A percentile compares a stretch with the other conserved stretches of the same genome.
These are phyloP conservation scores for Gossypium ekmanianum DNA, from an alignment of 345 rosid genomes.

Conservation along the genomic window DNA sequence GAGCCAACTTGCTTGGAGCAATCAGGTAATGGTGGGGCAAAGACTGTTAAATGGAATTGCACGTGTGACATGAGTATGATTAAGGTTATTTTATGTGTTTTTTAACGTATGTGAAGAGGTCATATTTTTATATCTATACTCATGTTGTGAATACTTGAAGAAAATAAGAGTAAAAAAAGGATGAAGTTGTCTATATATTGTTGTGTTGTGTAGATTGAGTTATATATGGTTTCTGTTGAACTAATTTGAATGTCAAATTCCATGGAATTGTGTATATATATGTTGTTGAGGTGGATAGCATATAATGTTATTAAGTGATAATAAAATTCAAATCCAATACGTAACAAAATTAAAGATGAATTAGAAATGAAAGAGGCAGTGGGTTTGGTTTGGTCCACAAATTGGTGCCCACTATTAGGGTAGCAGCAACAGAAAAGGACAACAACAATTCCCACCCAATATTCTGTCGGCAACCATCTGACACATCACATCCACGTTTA, in stretches of 20 bases:
- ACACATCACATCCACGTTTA: too few relatives aligned
- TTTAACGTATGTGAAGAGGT: not conserved
- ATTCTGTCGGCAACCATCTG: too few relatives aligned
- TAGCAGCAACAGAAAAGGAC: too few relatives aligned
- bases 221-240: not conserved
- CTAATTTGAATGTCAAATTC: not conserved
- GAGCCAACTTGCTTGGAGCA: constrained; percentile 78
- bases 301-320: not conserved
- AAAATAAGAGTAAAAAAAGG: too few relatives aligned
- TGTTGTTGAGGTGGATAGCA: not conserved
- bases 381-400: too few relatives aligned
- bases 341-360: not conserved
- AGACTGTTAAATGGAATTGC: not conserved
- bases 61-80: too few relatives aligned
- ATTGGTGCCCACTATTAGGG: too few relatives aligned
- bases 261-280: not conserved
- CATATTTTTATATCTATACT: not conserved
- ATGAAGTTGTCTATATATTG: too few relatives aligned
- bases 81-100: not conserved
- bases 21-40: constrained; percentile 36
- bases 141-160: too few relatives aligned
- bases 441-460: too few relatives aligned
- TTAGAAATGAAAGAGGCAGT: not conserved
- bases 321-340: too few relatives aligned
- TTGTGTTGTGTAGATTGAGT: too few relatives aligned